phyloP scores from a whole-genome alignment of 73 alveolate species.

The Tetrahymena thermophila region DNA sequence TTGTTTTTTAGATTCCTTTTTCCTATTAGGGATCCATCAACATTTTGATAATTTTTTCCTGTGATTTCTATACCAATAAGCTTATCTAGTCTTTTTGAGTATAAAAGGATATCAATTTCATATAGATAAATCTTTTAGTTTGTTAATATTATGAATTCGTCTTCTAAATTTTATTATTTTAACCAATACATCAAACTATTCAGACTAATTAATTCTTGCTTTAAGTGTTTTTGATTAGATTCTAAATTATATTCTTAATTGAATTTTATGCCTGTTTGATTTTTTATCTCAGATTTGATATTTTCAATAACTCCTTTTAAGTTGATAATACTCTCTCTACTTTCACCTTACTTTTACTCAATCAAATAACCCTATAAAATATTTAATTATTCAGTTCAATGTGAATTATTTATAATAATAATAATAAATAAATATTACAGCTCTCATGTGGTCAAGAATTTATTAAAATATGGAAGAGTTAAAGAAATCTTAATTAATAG shows the following conservation, averaged over 20 bases:
- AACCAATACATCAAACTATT: background rate
- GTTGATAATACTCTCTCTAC: background rate
- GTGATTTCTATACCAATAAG: background rate
- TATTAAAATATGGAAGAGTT: background rate
- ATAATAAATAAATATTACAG: background rate
- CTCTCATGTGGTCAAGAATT: background rate
- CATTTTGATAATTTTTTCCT: background rate
- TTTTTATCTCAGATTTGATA: background rate
- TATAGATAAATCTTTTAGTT: background rate
- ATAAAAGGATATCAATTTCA: background rate
- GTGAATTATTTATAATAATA: background rate
- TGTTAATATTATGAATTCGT: background rate
- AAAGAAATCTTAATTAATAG: background rate
- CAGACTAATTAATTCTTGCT: background rate
- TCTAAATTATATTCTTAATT: background rate
- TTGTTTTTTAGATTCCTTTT: background rate
- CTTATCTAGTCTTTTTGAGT: background rate
- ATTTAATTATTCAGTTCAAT: background rate
- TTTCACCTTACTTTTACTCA: background rate
- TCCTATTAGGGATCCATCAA: background rate
- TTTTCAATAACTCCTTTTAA: background rate
- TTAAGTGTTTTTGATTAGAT: background rate
- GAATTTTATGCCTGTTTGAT: background rate
- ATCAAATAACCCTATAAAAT: background rate
- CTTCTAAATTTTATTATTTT: background rate